Evolutionary conservation across 2,329 filamentous ascomycete species (phyloP).

Genomic region (Fusarium equiseti): DNA sequence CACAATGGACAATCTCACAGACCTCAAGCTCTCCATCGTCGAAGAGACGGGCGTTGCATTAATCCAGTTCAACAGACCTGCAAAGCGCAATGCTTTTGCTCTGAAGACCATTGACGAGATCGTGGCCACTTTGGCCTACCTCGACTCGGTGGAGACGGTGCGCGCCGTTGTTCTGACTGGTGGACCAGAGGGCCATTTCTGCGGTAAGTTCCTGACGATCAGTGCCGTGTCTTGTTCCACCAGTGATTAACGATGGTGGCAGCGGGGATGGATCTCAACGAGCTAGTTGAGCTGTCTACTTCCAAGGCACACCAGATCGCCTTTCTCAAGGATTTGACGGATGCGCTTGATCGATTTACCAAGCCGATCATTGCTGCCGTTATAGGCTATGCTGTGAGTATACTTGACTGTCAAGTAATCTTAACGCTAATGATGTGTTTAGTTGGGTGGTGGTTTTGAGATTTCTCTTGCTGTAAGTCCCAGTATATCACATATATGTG

Average conservation of each 20-base stretch:
- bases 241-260: constrained; percentile 1
- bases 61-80: constrained; percentile 36
- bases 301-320: constrained; percentile 20
- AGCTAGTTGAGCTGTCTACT: constrained; percentile 32
- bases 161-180: constrained; percentile 30
- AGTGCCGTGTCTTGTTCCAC: background rate
- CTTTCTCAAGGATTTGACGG: constrained; percentile 36
- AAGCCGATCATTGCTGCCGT: constrained; percentile 36
- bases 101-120: constrained; percentile 33
- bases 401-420: too few species aligned
- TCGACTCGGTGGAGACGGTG: constrained; percentile 17
- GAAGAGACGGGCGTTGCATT: constrained; percentile 17
- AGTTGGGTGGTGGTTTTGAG: constrained; percentile 38
- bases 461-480: constrained; percentile 37
- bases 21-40: constrained; percentile 17
- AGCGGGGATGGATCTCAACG: constrained; percentile 38
- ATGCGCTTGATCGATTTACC: constrained; percentile 25
- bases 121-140: constrained; percentile 20
- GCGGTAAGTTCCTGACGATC: constrained; percentile 27
- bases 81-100: constrained; percentile 36
- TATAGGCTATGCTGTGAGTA: constrained; percentile 31
- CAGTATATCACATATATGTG: background rate
- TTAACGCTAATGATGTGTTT: background rate
- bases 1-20: constrained; percentile 29
- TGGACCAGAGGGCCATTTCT: constrained; percentile 33